A percentile compares a stretch with the other conserved stretches of the same genome.
These are phyloP conservation scores for Phenoliferia sp. DNA, from an alignment of 1,284 basidiomycete genomes.

Conservation along the genomic window DNA sequence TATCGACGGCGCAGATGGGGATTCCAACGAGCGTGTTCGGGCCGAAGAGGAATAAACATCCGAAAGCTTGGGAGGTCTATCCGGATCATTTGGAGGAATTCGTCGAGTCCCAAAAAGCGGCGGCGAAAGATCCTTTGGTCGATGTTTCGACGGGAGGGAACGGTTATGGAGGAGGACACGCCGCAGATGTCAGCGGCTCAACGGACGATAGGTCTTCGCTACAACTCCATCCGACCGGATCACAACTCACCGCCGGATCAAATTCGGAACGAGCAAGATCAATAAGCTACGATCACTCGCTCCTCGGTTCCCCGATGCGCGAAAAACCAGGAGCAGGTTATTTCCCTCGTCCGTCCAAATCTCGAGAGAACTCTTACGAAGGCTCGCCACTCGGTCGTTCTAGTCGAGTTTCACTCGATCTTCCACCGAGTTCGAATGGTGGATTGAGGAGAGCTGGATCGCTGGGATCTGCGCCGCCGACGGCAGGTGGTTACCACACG, in stretches of 20 bases:
- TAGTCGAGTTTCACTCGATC: not conserved
- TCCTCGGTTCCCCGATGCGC: not conserved
- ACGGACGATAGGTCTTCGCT: no score
- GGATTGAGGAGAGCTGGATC: not conserved
- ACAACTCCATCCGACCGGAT: no score
- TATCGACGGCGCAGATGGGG: not conserved
- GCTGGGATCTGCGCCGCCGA: not conserved
- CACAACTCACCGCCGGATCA: not conserved
- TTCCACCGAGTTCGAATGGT: not conserved
- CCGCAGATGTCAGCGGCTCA: no score
- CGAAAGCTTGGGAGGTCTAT: slow-evolving; percentile 15
- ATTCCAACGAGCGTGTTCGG: not conserved
- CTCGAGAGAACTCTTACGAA: slow-evolving; percentile 6
- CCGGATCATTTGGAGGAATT: slow-evolving; percentile 17
- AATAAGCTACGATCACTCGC: not conserved
- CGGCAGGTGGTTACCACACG: no score
- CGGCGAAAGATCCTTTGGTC: no score
- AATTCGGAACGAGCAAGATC: not conserved
- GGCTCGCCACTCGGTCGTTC: not conserved
- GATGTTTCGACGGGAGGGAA: no score
- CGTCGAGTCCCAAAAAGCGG: slow-evolving; percentile 1
- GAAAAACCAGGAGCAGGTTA: not conserved
- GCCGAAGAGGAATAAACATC: slow-evolving; percentile 12
- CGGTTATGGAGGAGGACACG: no score
- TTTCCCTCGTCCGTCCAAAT: not conserved